Percentiles rank a stretch among this genome's conserved stretches.
phyloP scores from a whole-genome alignment of 306 rosid species.

The Echinosophora koreensis region DNA sequence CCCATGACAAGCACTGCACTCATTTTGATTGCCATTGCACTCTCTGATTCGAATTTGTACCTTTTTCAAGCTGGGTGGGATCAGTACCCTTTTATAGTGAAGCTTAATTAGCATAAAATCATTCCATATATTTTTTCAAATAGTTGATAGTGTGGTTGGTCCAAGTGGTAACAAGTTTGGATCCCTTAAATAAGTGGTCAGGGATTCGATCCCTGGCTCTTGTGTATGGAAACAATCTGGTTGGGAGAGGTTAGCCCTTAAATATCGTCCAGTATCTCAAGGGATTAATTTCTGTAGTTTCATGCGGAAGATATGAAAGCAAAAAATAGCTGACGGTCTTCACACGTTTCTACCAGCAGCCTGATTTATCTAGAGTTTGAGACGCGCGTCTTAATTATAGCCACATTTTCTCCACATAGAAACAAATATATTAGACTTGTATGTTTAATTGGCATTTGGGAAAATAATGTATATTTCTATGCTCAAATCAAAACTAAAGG shows the following conservation, averaged over 20 bases:
- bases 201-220: too few species aligned
- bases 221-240: too few species aligned
- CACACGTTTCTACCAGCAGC: background rate
- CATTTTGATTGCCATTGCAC: slow-evolving; percentile 30
- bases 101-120: too few species aligned
- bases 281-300: too few species aligned
- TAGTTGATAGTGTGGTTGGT: too few species aligned
- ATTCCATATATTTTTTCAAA: background rate
- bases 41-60: background rate
- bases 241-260: too few species aligned
- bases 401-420: background rate
- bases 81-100: slow-evolving; percentile 25
- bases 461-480: background rate
- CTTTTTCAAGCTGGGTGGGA: background rate
- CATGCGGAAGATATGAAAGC: too few species aligned
- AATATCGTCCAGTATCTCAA: too few species aligned
- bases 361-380: too few species aligned
- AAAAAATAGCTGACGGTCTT: background rate
- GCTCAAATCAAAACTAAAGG: too few species aligned
- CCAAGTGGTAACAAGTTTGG: too few species aligned
- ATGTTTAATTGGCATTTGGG: background rate
- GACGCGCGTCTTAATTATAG: background rate
- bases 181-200: too few species aligned
- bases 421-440: background rate
- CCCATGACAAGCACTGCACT: slow-evolving; percentile 27